Base-by-base conservation (phyloP, 805 yeast genomes). In the Nakazawaea pomicola region DNA sequence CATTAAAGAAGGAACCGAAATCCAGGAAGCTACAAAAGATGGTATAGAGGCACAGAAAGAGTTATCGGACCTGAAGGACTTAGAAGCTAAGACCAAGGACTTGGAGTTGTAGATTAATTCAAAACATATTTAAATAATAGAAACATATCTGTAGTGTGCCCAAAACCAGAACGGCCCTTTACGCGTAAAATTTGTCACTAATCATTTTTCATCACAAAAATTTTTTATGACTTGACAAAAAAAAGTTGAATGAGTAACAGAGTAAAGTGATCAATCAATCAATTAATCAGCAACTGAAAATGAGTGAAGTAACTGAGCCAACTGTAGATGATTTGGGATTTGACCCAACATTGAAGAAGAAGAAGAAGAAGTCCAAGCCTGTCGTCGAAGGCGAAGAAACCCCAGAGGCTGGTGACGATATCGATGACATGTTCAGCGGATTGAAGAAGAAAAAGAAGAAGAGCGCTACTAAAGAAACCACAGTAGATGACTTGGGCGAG, bases 391-490 rank as follows among this genome's bases (percentile, higher is more conserved):
- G 71, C 27, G 41, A 64, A 28, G 68, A 62, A 14, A 47, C 50
- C 15, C 35, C 42, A 47, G 48, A 46, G 42, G 51, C 48, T 29
- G 52, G 49, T 16, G 56, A 53, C 5, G 72, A 65, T 44, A 70
- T 65, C 43, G 80, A 74, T 41, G 89, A 81, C 47, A 64, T 86
- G 65, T 80, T 86, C 54, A 74, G 88, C 24, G 91, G 93, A 8
- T 67, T 88, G 58, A 86, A 84, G 64, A 85, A 85, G 68, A 86
- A 87, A 74, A 79, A 88, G 76, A 86, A 85, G 83, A 75, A 85
- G 64, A 67, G 78, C 48, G 62, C 65, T 45, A 49, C 61, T 16
- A 59, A 57, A 46, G 57, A 58, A 16, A 49, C 47, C 4, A 35
- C 57, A 35, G 62, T 54, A 20, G 74, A 65, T 32, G 68, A 62